Percentiles rank a stretch among this genome's conserved stretches.
Conservation (phyloP, 108 stramenopile species). For the Nitzschia sp. region DNA sequence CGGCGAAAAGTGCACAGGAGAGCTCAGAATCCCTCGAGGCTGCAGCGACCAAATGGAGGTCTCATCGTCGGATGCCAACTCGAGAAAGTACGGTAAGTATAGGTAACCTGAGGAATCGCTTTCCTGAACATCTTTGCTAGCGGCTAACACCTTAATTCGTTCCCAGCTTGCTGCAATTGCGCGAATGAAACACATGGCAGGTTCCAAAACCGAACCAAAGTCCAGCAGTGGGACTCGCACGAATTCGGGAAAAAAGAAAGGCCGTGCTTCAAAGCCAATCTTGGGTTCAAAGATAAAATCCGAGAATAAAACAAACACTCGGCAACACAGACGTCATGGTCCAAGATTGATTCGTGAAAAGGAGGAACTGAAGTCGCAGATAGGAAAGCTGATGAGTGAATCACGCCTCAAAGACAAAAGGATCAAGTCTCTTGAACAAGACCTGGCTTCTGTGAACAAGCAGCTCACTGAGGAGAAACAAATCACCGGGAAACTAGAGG, state of each 20-base stretch:
- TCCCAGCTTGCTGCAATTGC: neutral
- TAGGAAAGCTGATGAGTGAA: neutral
- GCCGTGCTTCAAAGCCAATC: neutral
- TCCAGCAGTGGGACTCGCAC: neutral
- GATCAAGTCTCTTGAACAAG: neutral
- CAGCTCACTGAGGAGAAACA: conserved; percentile 6
- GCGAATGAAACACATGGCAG: neutral
- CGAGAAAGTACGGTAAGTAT: neutral
- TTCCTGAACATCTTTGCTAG: neutral
- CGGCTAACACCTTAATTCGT: neutral
- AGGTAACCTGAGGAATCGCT: neutral
- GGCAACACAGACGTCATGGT: neutral
- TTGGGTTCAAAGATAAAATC: neutral
- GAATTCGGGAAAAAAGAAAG: neutral
- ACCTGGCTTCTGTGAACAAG: neutral
- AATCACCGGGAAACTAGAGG: neutral
- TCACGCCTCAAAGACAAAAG: neutral
- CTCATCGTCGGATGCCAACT: neutral
- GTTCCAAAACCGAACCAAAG: neutral
- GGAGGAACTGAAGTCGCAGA: neutral
- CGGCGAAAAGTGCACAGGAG: neutral
- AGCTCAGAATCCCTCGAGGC: neutral
- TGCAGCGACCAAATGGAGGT: neutral
- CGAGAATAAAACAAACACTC: neutral
- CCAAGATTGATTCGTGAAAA: conserved; percentile 5